A percentile compares a stretch with the other conserved stretches of the same genome.
Evolutionary conservation across 2,329 filamentous ascomycete species (phyloP).

Genomic region (Orbilia javanica): DNA sequence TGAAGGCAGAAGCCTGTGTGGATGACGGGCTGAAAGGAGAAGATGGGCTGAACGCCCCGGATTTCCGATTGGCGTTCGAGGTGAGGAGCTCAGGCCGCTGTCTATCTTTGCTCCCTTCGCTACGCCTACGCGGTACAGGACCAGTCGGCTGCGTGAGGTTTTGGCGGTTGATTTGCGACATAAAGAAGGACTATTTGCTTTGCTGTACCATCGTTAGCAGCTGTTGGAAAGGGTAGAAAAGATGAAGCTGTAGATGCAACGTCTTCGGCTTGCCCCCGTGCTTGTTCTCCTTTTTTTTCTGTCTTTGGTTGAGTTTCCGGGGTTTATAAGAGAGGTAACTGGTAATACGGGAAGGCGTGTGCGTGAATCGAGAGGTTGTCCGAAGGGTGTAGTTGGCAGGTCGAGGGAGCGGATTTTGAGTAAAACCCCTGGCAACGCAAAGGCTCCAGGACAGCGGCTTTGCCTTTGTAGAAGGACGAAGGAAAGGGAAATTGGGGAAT

Average conservation of each 20-base stretch:
- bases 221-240: conserved; percentile 10
- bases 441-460: conserved; percentile 19
- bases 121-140: conserved; percentile 58
- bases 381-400: conserved; percentile 47
- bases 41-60: conserved; percentile 54
- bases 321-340: conserved; percentile 28
- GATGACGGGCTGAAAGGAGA: conserved; percentile 53
- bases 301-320: background rate
- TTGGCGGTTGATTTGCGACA: conserved; percentile 58
- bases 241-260: background rate
- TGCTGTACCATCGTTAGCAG: conserved; percentile 50
- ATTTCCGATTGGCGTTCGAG: conserved; percentile 52
- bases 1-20: conserved; percentile 23
- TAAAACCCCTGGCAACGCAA: conserved; percentile 58
- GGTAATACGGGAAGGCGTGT: conserved; percentile 27
- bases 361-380: conserved; percentile 46
- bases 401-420: conserved; percentile 51
- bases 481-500: conserved; percentile 23
- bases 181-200: conserved; percentile 45
- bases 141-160: conserved; percentile 58
- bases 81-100: conserved; percentile 57
- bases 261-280: background rate
- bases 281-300: background rate
- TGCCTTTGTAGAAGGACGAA: conserved; percentile 23
- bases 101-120: conserved; percentile 58